Base-by-base conservation (phyloP, 306 rosid species). In the Phaseolus lunatus region DNA sequence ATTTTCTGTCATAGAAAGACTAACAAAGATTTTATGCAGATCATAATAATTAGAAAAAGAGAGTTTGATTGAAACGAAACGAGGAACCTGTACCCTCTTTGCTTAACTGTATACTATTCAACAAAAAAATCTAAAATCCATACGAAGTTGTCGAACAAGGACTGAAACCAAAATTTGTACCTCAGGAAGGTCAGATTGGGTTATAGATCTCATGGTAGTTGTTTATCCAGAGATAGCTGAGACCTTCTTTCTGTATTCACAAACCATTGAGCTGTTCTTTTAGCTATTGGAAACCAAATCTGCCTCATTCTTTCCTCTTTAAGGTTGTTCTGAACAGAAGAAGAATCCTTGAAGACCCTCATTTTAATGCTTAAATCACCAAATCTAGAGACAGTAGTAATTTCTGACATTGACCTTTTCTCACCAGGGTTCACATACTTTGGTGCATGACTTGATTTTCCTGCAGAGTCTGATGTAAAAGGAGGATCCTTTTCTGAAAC, bases 191-290 rank as follows among this genome's bases (percentile, higher is more conserved):
- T 77, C 52, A 70, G 29, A 20, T 15, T 26, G 47, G 4, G 62
- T 67, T 88, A 90, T 72, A 94, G 94, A 86, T 88, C 80, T 75
- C 72, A 87, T 56, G 73, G 50, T 11, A 39, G 67, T 54, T 44
- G 47, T 58, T 78, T 72, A 18, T 80, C 80, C 63, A 81, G 89
- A 75, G 92, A 64, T 56, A 79, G 77, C 52, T 84, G 91, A 79
- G 86, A 70, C 65, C 90, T 92, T 70, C 31, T 85, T 79, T 90
- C 97, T 90, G 97, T 88, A 23, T 88, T 92, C 76, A 90, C 97
- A 92, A 87, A 95, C 98, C 97, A 92, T 65, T 80, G 90, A 58
- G 87, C 96, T 84, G 98, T 95, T 89, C 86, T 92, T 86, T 75
- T 86, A 1, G 97, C 97, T 79, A 95, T 92, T 29, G 97, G 95